Percentiles rank a stretch among this genome's conserved stretches.
Evolutionary conservation across 2,329 filamentous ascomycete species (phyloP).

Genomic region (Aspergillus novofumigatus): DNA sequence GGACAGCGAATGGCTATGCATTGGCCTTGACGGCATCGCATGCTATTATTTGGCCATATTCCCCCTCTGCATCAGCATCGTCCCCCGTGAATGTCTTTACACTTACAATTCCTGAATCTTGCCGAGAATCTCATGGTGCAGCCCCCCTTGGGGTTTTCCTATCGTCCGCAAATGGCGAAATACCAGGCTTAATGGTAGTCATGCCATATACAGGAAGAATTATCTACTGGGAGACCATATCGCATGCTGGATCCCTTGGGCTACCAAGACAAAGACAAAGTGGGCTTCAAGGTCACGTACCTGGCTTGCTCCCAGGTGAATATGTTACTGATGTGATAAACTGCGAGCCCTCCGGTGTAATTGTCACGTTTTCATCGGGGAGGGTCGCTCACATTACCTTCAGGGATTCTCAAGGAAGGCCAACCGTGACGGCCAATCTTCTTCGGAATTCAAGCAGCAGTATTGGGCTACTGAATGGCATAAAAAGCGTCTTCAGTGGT

Average conservation of each 20-base stretch:
- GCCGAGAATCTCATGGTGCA: conserved; percentile 62
- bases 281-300: conserved; percentile 70
- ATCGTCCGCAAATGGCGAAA: conserved; percentile 69
- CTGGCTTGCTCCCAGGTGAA: conserved; percentile 74
- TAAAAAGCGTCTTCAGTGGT: conserved; percentile 70
- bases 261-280: conserved; percentile 77
- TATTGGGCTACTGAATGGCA: conserved; percentile 72
- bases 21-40: conserved; percentile 75
- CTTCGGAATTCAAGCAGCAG: conserved; percentile 58
- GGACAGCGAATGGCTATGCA: conserved; percentile 66
- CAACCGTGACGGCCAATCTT: conserved; percentile 72
- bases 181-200: conserved; percentile 81
- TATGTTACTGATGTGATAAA: conserved; percentile 71
- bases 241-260: conserved; percentile 77
- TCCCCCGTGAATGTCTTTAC: conserved; percentile 61
- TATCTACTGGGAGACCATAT: conserved; percentile 93
- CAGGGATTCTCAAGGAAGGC: conserved; percentile 80
- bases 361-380: conserved; percentile 79
- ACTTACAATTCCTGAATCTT: conserved; percentile 72
- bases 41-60: conserved; percentile 89
- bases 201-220: conserved; percentile 81
- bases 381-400: conserved; percentile 82
- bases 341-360: conserved; percentile 81
- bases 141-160: conserved; percentile 81
- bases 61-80: conserved; percentile 35